Evolutionary conservation across 805 yeast species (phyloP).

Genomic region (Candida saitoana): DNA sequence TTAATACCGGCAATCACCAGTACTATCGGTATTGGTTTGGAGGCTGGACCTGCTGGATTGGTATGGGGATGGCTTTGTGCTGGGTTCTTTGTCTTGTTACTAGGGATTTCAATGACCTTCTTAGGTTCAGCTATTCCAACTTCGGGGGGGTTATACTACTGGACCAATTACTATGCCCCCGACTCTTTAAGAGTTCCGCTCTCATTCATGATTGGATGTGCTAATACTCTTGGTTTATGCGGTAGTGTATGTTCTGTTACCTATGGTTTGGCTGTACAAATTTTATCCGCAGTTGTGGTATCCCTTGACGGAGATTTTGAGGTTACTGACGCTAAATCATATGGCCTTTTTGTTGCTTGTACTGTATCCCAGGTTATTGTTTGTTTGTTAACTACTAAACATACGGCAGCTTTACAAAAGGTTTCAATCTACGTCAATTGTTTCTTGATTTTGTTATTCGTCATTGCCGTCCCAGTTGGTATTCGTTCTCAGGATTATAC

Average conservation of each 20-base stretch:
- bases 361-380: conserved; percentile 48
- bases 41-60: conserved; percentile 61
- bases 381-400: conserved; percentile 54
- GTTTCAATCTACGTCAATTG: conserved; percentile 54
- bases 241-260: conserved; percentile 66
- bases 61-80: conserved; percentile 74
- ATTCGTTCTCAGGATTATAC: conserved; percentile 7
- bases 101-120: conserved; percentile 65
- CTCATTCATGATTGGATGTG: conserved; percentile 61
- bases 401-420: conserved; percentile 57
- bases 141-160: conserved; percentile 62
- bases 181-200: conserved; percentile 46
- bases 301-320: conserved; percentile 52
- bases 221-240: conserved; percentile 63
- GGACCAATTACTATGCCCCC: conserved; percentile 58
- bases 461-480: conserved; percentile 67
- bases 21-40: conserved; percentile 47
- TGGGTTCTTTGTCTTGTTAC: conserved; percentile 48
- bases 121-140: conserved; percentile 70
- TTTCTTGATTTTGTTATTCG: conserved; percentile 47
- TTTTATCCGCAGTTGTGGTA: conserved; percentile 55
- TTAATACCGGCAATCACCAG: conserved; percentile 62
- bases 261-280: conserved; percentile 62
- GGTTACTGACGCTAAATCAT: conserved; percentile 49
- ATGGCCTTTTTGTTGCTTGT: conserved; percentile 66